These are phyloP conservation scores for Ceratobasidium sp. DNA, from an alignment of 1,284 basidiomycete genomes.

Conservation along the genomic window DNA sequence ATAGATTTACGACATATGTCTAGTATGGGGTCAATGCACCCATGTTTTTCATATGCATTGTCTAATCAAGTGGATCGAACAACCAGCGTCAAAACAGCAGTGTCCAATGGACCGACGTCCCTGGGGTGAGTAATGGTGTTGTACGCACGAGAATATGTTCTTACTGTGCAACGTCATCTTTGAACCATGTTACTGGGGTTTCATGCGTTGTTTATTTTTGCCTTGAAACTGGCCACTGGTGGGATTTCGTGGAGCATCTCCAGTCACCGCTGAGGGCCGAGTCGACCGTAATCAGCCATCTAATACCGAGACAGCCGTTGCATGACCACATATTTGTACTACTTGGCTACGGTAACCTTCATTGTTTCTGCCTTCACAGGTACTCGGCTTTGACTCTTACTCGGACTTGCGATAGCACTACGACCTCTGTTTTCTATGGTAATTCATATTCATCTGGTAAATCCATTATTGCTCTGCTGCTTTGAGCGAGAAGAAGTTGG, in stretches of 20 bases:
- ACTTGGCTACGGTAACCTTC: background rate
- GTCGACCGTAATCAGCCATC: conserved; percentile 18
- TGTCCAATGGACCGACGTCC: conserved; percentile 92
- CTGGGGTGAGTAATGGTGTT: conserved; percentile 72
- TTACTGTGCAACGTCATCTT: background rate
- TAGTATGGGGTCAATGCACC: conserved; percentile 95
- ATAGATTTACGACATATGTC: background rate
- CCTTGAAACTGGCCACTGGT: no score
- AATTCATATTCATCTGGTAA: background rate
- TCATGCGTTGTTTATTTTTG: background rate
- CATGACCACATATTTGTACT: background rate
- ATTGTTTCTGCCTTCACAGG: background rate
- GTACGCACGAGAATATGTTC: background rate
- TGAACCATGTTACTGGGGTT: background rate
- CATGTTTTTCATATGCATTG: conserved; percentile 97
- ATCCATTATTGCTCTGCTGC: conserved; percentile 14
- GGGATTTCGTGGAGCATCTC: no score
- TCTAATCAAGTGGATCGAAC: conserved; percentile 91
- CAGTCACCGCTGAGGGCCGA: conserved; percentile 25
- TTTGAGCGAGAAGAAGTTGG: conserved; percentile 56
- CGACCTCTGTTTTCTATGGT: background rate
- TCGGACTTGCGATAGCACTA: background rate
- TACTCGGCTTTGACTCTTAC: no score
- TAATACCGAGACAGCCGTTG: background rate
- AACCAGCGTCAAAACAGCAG: conserved; percentile 83